Percentiles rank a stretch among this genome's conserved stretches.
Evolutionary conservation across 441 rosid genomes (phyloP).

Genomic region (Bruguiera hainesii): DNA sequence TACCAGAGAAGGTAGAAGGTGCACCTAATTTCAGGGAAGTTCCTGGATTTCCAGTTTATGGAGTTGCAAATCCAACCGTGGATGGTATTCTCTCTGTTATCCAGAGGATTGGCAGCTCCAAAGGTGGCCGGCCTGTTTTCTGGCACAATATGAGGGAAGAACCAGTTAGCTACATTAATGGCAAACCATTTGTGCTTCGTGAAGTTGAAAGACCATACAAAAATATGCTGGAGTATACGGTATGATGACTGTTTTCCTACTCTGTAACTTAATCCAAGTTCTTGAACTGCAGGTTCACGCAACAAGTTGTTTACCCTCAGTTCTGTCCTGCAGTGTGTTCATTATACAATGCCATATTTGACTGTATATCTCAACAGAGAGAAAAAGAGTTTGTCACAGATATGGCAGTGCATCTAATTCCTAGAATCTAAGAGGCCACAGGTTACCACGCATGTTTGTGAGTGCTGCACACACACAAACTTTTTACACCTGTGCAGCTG

Average conservation of each 20-base stretch:
- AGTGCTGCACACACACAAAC: too few relatives aligned
- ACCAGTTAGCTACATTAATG: constrained; percentile 95
- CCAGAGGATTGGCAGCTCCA: constrained; percentile 76
- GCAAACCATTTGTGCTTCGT: constrained; percentile 98
- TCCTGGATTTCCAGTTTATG: constrained; percentile 98
- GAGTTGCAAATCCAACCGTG: constrained; percentile 97
- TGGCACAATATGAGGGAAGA: constrained; percentile 99
- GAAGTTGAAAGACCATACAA: constrained; percentile 98
- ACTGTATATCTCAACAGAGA: constrained; percentile 1
- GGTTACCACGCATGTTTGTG: too few relatives aligned
- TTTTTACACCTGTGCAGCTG: too few relatives aligned
- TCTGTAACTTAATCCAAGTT: constrained; percentile 6
- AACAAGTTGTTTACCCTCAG: neutral
- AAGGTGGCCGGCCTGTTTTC: constrained; percentile 74
- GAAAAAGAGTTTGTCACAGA: neutral
- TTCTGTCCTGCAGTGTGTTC: neutral
- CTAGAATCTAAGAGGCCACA: neutral
- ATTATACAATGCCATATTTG: neutral
- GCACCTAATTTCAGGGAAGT: constrained; percentile 99
- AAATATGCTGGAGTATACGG: constrained; percentile 98
- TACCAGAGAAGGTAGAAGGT: constrained; percentile 97
- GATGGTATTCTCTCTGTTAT: constrained; percentile 94
- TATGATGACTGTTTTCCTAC: constrained; percentile 22
- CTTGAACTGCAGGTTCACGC: constrained; percentile 6
- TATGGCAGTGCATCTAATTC: neutral